phyloP scores from a whole-genome alignment of 2,329 filamentous ascomycete species.

The Sarocladium kiliense region DNA sequence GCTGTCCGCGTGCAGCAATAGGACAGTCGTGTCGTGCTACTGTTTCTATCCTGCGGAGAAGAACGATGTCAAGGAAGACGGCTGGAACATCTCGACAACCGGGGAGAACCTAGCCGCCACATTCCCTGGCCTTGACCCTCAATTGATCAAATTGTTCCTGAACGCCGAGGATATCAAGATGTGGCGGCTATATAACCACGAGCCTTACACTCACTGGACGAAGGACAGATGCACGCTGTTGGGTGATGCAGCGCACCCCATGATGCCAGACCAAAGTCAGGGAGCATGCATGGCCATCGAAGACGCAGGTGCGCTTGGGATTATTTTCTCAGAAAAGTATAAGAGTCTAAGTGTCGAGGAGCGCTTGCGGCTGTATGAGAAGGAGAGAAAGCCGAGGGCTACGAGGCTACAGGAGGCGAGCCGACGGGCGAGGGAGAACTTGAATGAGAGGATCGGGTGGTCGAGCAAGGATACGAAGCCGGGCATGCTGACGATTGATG shows the following conservation, averaged over 20 bases:
- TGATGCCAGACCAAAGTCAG: slow-evolving; percentile 40
- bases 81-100: slow-evolving; percentile 46
- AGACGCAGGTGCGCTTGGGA: slow-evolving; percentile 54
- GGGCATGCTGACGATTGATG: slow-evolving; percentile 54
- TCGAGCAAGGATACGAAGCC: slow-evolving; percentile 52
- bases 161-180: slow-evolving; percentile 57
- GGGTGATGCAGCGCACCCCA: slow-evolving; percentile 61
- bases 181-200: slow-evolving; percentile 45
- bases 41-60: slow-evolving; percentile 58
- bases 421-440: slow-evolving; percentile 46
- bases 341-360: slow-evolving; percentile 35
- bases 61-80: slow-evolving; percentile 51
- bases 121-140: slow-evolving; percentile 51
- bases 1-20: slow-evolving; percentile 57
- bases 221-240: slow-evolving; percentile 45
- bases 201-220: slow-evolving; percentile 47
- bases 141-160: slow-evolving; percentile 46
- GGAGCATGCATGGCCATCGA: slow-evolving; percentile 61
- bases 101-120: slow-evolving; percentile 51
- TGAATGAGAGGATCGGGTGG: slow-evolving; percentile 48
- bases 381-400: slow-evolving; percentile 42
- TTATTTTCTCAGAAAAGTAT: slow-evolving; percentile 43
- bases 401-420: slow-evolving; percentile 46
- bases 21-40: slow-evolving; percentile 57
- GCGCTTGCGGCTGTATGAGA: slow-evolving; percentile 40